phyloP scores from a whole-genome alignment of 495 filamentous ascomycete genomes.

The Achaetomiella virescens region DNA sequence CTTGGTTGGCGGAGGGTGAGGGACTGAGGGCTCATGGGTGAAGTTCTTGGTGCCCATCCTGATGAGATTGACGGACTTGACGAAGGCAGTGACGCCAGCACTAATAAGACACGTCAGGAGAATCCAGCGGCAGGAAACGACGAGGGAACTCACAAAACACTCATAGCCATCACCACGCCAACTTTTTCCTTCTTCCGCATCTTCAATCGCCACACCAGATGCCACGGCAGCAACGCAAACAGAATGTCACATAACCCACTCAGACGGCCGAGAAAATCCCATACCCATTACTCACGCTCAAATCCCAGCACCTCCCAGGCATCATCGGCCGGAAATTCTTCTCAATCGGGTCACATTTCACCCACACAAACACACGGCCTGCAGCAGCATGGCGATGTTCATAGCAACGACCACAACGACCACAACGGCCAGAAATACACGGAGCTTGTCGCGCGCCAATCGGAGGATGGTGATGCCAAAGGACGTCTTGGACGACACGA shows the following conservation, averaged over 20 bases:
- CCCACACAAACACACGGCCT: conserved; percentile 20
- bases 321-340: conserved; percentile 15
- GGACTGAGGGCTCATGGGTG: conserved; percentile 17
- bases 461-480: conserved; percentile 30
- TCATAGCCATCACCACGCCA: conserved; percentile 28
- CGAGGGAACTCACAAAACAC: conserved; percentile 20
- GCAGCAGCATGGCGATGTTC: conserved; percentile 20
- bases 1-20: neutral
- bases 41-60: conserved; percentile 15
- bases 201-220: conserved; percentile 18
- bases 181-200: conserved; percentile 29
- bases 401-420: conserved; percentile 23
- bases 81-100: conserved; percentile 22
- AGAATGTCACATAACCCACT: conserved; percentile 26
- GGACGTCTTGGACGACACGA: conserved; percentile 28
- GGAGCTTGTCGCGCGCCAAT: conserved; percentile 9
- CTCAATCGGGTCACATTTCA: conserved; percentile 20
- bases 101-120: conserved; percentile 6
- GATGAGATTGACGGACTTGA: conserved; percentile 18
- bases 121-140: neutral
- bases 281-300: conserved; percentile 1
- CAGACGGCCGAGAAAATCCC: conserved; percentile 14
- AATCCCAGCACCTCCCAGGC: conserved; percentile 25
- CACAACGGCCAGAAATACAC: conserved; percentile 14
- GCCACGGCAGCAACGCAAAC: conserved; percentile 27